Evolutionary conservation across 78 protist genomes (phyloP).

Genomic region (Dictyostelium capitatum): DNA sequence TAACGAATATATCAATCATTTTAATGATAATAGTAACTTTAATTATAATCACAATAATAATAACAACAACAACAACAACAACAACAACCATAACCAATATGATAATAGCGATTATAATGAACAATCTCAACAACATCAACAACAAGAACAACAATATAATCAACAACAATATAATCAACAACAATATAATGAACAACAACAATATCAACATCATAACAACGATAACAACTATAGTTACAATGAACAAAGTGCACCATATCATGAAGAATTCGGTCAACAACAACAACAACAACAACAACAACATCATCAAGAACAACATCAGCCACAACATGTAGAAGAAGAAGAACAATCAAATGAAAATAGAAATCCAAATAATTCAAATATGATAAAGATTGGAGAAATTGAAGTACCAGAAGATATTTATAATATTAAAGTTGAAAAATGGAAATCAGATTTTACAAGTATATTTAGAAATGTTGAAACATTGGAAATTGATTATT

Average conservation of each 20-base stretch:
- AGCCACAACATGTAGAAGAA: background rate
- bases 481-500: conserved; percentile 3
- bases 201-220: background rate
- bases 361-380: conserved; percentile 25
- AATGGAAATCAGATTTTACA: conserved; percentile 22
- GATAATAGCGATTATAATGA: background rate
- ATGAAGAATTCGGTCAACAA: background rate
- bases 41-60: background rate
- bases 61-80: background rate
- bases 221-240: background rate
- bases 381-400: background rate
- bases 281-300: background rate
- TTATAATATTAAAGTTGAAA: background rate
- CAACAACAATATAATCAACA: background rate
- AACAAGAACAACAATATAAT: background rate
- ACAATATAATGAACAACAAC: background rate
- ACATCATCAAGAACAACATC: conserved; percentile 2
- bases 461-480: background rate
- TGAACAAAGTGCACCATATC: background rate
- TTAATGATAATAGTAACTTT: background rate
- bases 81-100: background rate
- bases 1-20: background rate
- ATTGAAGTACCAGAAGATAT: background rate
- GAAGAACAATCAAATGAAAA: background rate
- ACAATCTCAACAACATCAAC: background rate